Percentiles rank a stretch among this genome's conserved stretches.
Evolutionary conservation across 306 rosid species (phyloP).

Genomic region (Cucumis cinereus): DNA sequence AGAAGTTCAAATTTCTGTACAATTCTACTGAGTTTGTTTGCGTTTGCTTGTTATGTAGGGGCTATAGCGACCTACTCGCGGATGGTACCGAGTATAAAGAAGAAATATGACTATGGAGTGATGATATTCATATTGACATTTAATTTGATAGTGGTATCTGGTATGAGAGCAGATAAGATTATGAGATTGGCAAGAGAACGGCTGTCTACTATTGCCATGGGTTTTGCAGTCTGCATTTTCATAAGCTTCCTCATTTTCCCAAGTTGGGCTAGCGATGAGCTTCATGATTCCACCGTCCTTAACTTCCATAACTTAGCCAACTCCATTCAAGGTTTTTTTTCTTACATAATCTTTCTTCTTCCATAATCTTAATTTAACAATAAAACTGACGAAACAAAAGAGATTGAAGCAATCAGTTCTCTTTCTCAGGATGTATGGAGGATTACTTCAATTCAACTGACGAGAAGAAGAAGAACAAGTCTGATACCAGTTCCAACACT

Average conservation of each 20-base stretch:
- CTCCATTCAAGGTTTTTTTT: constrained; percentile 41
- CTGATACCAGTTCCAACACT: constrained; percentile 4
- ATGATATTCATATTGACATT: constrained; percentile 67
- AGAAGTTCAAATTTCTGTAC: neutral
- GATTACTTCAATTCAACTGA: constrained; percentile 22
- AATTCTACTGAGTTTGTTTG: too few relatives aligned
- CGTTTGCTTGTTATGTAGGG: constrained; percentile 16
- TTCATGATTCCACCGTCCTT: constrained; percentile 46
- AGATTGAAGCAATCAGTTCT: neutral
- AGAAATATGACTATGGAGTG: constrained; percentile 67
- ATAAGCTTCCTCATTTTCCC: constrained; percentile 58
- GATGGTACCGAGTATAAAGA: constrained; percentile 46
- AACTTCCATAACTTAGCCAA: constrained; percentile 43
- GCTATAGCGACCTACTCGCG: constrained; percentile 42
- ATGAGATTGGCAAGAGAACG: constrained; percentile 55
- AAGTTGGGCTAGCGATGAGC: constrained; percentile 79
- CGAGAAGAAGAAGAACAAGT: constrained; percentile 28
- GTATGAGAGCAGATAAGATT: constrained; percentile 34
- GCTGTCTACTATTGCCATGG: constrained; percentile 48
- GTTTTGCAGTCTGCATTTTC: constrained; percentile 47
- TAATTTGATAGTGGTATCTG: constrained; percentile 70
- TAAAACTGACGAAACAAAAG: too few relatives aligned
- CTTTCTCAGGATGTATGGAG: constrained; percentile 39
- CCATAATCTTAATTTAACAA: neutral
- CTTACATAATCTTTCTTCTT: neutral